phyloP scores from a whole-genome alignment of 2,329 filamentous ascomycete species.

The Cladosporium velox region DNA sequence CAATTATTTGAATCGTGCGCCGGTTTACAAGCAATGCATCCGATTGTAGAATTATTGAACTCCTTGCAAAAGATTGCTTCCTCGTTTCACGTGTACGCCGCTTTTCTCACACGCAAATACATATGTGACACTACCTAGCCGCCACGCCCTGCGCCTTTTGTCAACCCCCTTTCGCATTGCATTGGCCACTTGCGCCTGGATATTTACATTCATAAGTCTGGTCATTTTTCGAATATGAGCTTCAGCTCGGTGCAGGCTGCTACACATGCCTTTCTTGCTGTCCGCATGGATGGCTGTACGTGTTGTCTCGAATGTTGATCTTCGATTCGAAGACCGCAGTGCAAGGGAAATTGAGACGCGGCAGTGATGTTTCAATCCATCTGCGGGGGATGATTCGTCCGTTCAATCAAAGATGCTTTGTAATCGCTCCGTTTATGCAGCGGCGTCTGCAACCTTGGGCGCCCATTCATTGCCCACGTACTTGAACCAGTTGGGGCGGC shows the following conservation, averaged over 20 bases:
- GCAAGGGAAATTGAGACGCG: too few relatives aligned
- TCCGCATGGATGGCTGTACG: not conserved
- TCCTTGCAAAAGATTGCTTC: too few relatives aligned
- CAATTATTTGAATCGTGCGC: too few relatives aligned
- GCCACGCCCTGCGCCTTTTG: not conserved
- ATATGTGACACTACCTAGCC: too few relatives aligned
- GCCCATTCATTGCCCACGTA: slow-evolving; percentile 66
- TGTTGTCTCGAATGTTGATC: not conserved
- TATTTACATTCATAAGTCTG: slow-evolving; percentile 10
- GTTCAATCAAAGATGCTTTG: not conserved
- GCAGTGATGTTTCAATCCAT: not conserved
- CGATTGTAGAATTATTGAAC: too few relatives aligned
- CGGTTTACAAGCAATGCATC: too few relatives aligned
- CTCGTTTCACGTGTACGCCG: too few relatives aligned
- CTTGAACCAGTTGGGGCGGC: slow-evolving; percentile 96
- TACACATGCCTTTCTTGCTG: not conserved
- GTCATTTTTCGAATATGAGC: not conserved
- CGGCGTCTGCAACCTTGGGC: not conserved
- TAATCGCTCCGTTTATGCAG: not conserved
- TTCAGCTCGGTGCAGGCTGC: not conserved
- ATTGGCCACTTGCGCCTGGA: not conserved
- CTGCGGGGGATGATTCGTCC: not conserved
- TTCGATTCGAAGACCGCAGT: not conserved
- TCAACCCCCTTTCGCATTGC: not conserved
- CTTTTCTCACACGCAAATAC: too few relatives aligned